These are phyloP conservation scores for Emydomyces testavorans DNA, from an alignment of 2,329 filamentous ascomycete genomes.

Conservation along the genomic window DNA sequence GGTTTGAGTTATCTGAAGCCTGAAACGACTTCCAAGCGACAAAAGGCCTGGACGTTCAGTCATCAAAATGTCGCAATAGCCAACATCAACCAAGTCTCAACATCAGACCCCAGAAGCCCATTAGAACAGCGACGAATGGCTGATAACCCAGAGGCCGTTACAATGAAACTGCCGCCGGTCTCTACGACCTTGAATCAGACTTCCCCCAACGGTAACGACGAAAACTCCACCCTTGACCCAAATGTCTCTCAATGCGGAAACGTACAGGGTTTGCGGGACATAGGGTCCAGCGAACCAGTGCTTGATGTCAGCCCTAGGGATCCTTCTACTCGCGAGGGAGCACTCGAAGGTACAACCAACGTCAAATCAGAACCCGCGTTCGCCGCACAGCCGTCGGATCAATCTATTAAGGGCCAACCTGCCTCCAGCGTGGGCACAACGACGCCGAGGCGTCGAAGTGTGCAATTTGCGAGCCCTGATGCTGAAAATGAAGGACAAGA, in stretches of 20 bases:
- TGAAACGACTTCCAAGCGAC: not conserved
- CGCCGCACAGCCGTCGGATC: not conserved
- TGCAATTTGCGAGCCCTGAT: slow-evolving; percentile 59
- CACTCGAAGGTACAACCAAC: not conserved
- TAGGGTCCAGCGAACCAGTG: not conserved
- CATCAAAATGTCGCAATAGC: not conserved
- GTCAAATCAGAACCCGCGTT: not conserved
- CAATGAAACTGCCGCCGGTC: not conserved
- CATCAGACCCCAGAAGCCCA: not conserved
- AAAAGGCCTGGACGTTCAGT: not conserved
- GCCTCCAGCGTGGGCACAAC: slow-evolving; percentile 23
- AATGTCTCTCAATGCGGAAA: not conserved
- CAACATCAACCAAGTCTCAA: not conserved
- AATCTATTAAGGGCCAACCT: not conserved
- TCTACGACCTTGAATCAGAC: not conserved
- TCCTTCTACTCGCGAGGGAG: not conserved
- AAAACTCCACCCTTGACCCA: not conserved
- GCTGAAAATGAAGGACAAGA: slow-evolving; percentile 38
- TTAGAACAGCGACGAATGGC: not conserved
- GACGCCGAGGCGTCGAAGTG: slow-evolving; percentile 49
- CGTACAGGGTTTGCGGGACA: not conserved
- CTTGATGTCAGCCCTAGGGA: not conserved
- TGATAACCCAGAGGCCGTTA: not conserved
- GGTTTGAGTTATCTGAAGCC: too few relatives aligned
- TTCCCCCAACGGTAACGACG: not conserved